These are phyloP conservation scores for Eucalyptus virginea DNA, from an alignment of 345 rosid species.

Conservation along the genomic window DNA sequence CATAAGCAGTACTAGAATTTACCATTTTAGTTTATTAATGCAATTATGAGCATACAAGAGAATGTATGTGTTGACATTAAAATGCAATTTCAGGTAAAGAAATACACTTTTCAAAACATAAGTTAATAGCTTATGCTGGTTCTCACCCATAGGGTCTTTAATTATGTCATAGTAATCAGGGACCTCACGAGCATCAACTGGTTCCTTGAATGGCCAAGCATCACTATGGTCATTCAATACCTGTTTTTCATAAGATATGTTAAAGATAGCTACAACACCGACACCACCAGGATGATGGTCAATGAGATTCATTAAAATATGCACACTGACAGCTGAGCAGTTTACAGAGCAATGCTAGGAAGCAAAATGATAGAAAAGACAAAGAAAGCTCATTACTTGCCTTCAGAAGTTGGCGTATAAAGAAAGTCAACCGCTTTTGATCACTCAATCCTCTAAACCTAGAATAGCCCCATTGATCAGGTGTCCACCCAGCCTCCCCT, in stretches of 20 bases:
- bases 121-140: neutral
- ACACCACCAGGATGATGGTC: neutral
- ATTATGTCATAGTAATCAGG: constrained; percentile 98
- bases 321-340: neutral
- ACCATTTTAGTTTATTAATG: neutral
- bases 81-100: neutral
- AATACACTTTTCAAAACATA: neutral
- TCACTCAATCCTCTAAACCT: constrained; percentile 54
- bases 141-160: constrained; percentile 96
- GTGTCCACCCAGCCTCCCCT: constrained; percentile 97
- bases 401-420: constrained; percentile 88
- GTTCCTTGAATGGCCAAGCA: constrained; percentile 99
- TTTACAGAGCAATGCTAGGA: neutral
- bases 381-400: constrained; percentile 14
- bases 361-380: neutral
- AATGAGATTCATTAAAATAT: neutral
- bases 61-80: neutral
- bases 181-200: constrained; percentile 90
- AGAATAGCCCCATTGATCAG: constrained; percentile 94
- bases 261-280: neutral
- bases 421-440: constrained; percentile 65
- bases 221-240: constrained; percentile 89
- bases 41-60: neutral
- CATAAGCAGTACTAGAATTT: neutral
- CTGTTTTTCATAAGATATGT: constrained; percentile 22